A percentile compares a stretch with the other conserved stretches of the same genome.
These are phyloP conservation scores for Moricandia moricandioides DNA, from an alignment of 345 rosid species.

Conservation along the genomic window DNA sequence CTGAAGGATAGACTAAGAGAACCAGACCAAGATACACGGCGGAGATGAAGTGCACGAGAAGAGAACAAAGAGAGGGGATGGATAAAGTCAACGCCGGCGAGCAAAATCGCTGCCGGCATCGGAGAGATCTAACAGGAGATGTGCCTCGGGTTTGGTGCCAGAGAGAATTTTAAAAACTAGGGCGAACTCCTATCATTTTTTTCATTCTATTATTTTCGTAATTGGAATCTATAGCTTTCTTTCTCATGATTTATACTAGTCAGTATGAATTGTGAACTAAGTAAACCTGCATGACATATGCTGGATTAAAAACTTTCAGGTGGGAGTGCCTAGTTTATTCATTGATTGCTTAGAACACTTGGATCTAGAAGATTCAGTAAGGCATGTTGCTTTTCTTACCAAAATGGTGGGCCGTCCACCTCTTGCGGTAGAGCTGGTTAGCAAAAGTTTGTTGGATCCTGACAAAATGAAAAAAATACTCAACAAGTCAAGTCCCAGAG, in stretches of 20 bases:
- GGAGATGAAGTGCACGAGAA: no score
- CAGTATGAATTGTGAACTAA: background rate
- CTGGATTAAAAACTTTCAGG: constrained; percentile 42
- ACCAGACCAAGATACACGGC: no score
- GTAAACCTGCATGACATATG: background rate
- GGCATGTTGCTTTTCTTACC: constrained; percentile 87
- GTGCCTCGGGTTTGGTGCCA: no score
- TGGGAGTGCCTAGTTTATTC: constrained; percentile 62
- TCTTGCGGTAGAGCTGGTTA: constrained; percentile 77
- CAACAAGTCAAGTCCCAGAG: constrained; percentile 65
- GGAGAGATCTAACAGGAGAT: no score
- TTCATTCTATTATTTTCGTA: no score
- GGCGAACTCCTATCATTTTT: no score
- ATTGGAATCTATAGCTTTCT: background rate
- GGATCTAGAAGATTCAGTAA: constrained; percentile 73
- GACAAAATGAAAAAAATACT: constrained; percentile 73
- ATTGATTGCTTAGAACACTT: constrained; percentile 78
- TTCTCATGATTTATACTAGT: background rate
- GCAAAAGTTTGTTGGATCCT: constrained; percentile 75
- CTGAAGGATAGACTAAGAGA: no score
- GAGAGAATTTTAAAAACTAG: no score
- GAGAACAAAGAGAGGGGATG: no score
- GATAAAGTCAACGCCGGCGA: no score
- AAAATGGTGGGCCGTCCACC: constrained; percentile 76
- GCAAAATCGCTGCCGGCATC: no score